phyloP scores from a whole-genome alignment of 2,329 filamentous ascomycete species.

The Chaetomium globosum region DNA sequence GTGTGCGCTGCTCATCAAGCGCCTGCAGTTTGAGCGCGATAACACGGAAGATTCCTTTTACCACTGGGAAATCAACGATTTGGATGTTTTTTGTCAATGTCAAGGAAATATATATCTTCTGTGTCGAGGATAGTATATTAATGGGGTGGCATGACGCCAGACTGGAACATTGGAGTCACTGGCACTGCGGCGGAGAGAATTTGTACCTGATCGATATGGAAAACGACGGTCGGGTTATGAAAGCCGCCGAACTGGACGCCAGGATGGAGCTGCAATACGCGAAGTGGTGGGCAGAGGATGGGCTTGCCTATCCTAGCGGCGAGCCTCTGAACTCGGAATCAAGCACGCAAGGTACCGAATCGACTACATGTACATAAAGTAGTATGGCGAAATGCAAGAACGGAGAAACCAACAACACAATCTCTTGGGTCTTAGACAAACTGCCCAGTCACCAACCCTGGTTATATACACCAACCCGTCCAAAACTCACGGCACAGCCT shows the following conservation, averaged over 20 bases:
- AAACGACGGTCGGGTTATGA: conserved; percentile 14
- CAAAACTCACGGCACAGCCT: neutral
- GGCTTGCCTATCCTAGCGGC: neutral
- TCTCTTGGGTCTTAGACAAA: neutral
- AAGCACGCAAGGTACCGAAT: neutral
- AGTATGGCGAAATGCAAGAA: neutral
- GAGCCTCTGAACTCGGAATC: conserved; percentile 2
- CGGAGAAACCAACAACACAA: neutral
- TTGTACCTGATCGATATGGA: conserved; percentile 5
- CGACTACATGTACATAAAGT: neutral
- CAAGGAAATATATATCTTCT: conserved; percentile 14
- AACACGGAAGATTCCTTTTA: neutral
- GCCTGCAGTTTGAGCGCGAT: conserved; percentile 3
- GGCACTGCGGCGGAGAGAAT: conserved; percentile 12
- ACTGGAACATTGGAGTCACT: neutral
- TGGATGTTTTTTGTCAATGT: conserved; percentile 16
- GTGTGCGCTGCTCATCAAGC: conserved; percentile 10
- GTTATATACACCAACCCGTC: neutral
- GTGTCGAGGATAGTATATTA: neutral
- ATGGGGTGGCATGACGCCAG: neutral
- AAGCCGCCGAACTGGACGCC: conserved; percentile 7
- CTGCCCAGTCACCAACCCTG: neutral
- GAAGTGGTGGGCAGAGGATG: neutral
- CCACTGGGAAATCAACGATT: neutral
- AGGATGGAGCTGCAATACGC: conserved; percentile 13